Evolutionary conservation across 2,329 filamentous ascomycete species (phyloP).

Genomic region (Clarireedia homoeocarpa): DNA sequence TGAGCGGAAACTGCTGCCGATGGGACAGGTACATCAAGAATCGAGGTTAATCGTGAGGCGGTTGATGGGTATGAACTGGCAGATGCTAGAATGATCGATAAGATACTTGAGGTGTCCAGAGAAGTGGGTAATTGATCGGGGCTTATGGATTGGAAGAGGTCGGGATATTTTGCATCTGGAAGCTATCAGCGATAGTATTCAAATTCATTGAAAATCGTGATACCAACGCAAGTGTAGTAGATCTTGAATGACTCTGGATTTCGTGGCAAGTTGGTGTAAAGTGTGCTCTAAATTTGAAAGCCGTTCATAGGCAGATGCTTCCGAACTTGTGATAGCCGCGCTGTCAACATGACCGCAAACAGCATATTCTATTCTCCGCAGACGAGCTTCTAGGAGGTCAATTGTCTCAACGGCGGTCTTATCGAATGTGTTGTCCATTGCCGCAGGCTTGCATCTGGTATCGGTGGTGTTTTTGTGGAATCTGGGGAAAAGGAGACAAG

Average conservation of each 20-base stretch:
- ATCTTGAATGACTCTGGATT: slow-evolving; percentile 27
- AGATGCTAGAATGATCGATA: slow-evolving; percentile 28
- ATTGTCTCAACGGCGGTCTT: slow-evolving; percentile 27
- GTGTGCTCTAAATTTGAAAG: slow-evolving; percentile 18
- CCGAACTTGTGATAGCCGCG: slow-evolving; percentile 2
- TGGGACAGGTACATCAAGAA: slow-evolving; percentile 27
- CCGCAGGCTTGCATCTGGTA: not conserved
- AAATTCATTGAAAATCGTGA: not conserved
- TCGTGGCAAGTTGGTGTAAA: slow-evolving; percentile 24
- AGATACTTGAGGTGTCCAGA: slow-evolving; percentile 21
- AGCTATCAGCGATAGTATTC: slow-evolving; percentile 9
- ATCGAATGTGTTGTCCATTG: slow-evolving; percentile 27
- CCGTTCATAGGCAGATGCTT: slow-evolving; percentile 13
- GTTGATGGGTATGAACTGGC: slow-evolving; percentile 28
- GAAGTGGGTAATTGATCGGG: slow-evolving; percentile 22
- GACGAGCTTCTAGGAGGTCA: slow-evolving; percentile 26
- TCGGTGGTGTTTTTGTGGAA: not conserved
- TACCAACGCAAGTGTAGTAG: slow-evolving; percentile 27
- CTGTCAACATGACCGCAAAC: slow-evolving; percentile 19
- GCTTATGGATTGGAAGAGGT: slow-evolving; percentile 27
- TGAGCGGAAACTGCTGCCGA: slow-evolving; percentile 25
- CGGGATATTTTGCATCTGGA: slow-evolving; percentile 27
- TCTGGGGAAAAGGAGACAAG: slow-evolving; percentile 1
- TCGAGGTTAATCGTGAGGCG: slow-evolving; percentile 28
- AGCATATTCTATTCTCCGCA: slow-evolving; percentile 27